A percentile compares a stretch with the other conserved stretches of the same genome.
These are phyloP conservation scores for Nigrospora osmanthi DNA, from an alignment of 2,329 filamentous ascomycete species.

Conservation along the genomic window DNA sequence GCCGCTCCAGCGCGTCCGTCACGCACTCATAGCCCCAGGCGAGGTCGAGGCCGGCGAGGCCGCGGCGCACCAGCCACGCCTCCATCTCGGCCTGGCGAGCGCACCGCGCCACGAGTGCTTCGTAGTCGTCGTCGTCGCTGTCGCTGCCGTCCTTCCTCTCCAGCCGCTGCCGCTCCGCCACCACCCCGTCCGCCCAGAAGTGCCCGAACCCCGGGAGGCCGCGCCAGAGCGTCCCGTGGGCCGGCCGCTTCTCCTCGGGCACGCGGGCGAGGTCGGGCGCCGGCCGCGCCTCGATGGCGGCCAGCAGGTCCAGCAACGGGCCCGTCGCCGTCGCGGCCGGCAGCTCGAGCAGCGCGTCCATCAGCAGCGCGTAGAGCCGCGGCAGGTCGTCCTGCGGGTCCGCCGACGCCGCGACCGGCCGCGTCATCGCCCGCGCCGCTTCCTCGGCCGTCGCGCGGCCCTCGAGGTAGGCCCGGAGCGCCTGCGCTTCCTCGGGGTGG, in stretches of 20 bases:
- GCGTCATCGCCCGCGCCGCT: constrained; percentile 1
- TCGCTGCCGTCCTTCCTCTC: background rate
- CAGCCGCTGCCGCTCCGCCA: background rate
- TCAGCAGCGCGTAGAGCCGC: constrained; percentile 2
- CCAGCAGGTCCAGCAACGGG: constrained; percentile 1
- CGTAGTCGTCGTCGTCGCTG: background rate
- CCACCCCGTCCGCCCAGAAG: background rate
- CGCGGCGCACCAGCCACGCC: background rate
- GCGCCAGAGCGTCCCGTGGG: constrained; percentile 4
- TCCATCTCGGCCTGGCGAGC: constrained; percentile 2
- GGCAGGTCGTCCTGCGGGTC: background rate
- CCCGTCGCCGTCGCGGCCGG: background rate
- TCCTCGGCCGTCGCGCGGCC: background rate
- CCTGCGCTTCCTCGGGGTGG: constrained; percentile 1
- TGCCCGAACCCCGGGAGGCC: constrained; percentile 5
- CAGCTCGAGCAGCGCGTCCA: constrained; percentile 4
- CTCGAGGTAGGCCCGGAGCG: constrained; percentile 2
- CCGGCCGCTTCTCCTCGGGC: background rate
- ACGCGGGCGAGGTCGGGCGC: constrained; percentile 1
- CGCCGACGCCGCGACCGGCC: background rate
- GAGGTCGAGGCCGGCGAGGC: constrained; percentile 1
- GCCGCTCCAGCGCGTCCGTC: constrained; percentile 6
- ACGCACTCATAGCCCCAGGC: constrained; percentile 8
- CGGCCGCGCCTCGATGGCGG: background rate
- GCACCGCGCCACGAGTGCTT: background rate